Evolutionary conservation across 306 rosid genomes (phyloP).

Genomic region (Cucumis melo): DNA sequence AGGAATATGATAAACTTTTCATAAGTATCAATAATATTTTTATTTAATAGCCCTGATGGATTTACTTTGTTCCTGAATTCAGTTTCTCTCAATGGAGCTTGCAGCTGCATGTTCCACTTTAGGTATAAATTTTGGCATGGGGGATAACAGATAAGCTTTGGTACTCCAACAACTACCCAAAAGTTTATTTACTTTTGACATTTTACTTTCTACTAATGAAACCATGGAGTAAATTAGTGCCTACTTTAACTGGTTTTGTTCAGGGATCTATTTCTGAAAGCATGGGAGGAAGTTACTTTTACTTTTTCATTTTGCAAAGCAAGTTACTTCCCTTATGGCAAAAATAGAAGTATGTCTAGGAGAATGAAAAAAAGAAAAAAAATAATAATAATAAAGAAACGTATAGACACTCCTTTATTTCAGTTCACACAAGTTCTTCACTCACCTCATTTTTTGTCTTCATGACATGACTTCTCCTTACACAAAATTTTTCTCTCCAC

Average conservation of each 20-base stretch:
- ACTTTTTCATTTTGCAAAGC: not conserved
- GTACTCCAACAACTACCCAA: slow-evolving; percentile 3
- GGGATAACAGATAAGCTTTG: slow-evolving; percentile 1
- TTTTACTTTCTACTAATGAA: not conserved
- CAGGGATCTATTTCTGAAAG: not conserved
- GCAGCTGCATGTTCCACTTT: slow-evolving; percentile 18
- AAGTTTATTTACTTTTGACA: not conserved
- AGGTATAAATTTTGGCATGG: slow-evolving; percentile 1
- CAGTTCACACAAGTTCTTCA: not conserved
- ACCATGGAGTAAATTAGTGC: not conserved
- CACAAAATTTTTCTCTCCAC: not conserved
- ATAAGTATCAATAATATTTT: not conserved
- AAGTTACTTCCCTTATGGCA: not conserved
- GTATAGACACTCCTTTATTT: not conserved
- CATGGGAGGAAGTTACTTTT: not conserved
- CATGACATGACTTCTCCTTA: not conserved
- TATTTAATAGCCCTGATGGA: not conserved
- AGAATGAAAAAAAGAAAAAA: not conserved
- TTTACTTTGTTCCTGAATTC: slow-evolving; percentile 1
- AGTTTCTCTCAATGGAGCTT: slow-evolving; percentile 31
- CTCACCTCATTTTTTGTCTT: not conserved
- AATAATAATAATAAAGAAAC: not conserved
- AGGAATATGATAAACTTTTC: not conserved
- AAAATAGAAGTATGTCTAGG: not conserved
- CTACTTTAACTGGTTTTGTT: not conserved